A percentile compares a stretch with the other conserved stretches of the same genome.
These are phyloP conservation scores for Candida ortonii DNA, from an alignment of 805 yeast genomes.

Conservation along the genomic window DNA sequence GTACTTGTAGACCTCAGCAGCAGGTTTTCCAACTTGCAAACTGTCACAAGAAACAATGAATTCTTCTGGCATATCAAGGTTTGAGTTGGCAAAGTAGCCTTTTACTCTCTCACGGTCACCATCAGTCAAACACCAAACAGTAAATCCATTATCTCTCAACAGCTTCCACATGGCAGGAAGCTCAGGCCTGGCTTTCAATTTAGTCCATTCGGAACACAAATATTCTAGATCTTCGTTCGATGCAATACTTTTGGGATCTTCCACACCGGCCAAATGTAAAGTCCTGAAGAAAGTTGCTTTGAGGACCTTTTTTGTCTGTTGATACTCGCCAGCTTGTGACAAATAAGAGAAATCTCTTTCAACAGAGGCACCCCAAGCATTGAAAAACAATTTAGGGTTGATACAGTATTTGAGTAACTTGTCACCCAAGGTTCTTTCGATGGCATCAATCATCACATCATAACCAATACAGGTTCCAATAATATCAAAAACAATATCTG, in stretches of 20 bases:
- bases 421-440: conserved; percentile 21
- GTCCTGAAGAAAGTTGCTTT: conserved; percentile 29
- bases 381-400: conserved; percentile 17
- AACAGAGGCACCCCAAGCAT: conserved; percentile 51
- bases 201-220: conserved; percentile 24
- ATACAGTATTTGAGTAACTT: conserved; percentile 15
- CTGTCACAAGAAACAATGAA: conserved; percentile 32
- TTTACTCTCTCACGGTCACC: conserved; percentile 29
- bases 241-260: conserved; percentile 28
- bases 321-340: conserved; percentile 27
- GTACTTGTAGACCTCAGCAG: conserved; percentile 26
- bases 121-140: conserved; percentile 32
- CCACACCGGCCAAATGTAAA: conserved; percentile 27
- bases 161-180: conserved; percentile 27
- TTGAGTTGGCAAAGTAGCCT: conserved; percentile 27
- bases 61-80: conserved; percentile 28
- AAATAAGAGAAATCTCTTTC: conserved; percentile 67
- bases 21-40: conserved; percentile 31
- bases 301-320: conserved; percentile 26
- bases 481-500: conserved; percentile 29
- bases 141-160: conserved; percentile 31
- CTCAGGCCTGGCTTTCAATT: conserved; percentile 29
- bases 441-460: conserved; percentile 24
- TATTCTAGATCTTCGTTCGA: conserved; percentile 28
- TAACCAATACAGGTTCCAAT: conserved; percentile 29